These are phyloP conservation scores for Gardenia jasminoides DNA, from an alignment of 257 asterid genomes.

Conservation along the genomic window DNA sequence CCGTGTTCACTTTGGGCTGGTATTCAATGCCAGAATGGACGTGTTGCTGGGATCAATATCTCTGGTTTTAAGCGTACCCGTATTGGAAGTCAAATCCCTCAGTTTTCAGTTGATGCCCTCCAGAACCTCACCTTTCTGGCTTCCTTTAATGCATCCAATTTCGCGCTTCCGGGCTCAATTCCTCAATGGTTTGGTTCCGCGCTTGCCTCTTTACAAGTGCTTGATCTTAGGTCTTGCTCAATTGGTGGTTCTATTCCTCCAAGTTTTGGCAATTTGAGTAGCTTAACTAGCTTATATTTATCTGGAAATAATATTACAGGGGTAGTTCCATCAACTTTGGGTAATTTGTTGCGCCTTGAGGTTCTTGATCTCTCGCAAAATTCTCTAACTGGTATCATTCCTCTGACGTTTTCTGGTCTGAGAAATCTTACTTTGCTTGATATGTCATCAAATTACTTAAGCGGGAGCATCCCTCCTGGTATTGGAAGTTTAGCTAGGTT, in stretches of 20 bases:
- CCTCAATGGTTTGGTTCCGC: conserved; percentile 77
- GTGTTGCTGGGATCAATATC: conserved; percentile 65
- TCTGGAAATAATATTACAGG: conserved; percentile 66
- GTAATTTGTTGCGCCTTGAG: conserved; percentile 50
- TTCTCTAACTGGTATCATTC: conserved; percentile 56
- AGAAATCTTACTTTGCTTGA: conserved; percentile 60
- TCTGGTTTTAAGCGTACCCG: conserved; percentile 84
- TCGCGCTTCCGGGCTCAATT: conserved; percentile 62
- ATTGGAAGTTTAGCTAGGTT: conserved; percentile 59
- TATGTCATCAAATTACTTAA: conserved; percentile 63
- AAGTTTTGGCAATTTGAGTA: conserved; percentile 70
- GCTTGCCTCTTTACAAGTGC: conserved; percentile 59
- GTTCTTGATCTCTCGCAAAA: conserved; percentile 74
- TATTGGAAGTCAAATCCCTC: conserved; percentile 68
- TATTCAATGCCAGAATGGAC: conserved; percentile 61
- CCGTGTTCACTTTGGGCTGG: conserved; percentile 81
- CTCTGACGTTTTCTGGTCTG: conserved; percentile 35
- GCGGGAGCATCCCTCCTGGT: conserved; percentile 57
- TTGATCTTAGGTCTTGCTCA: conserved; percentile 83
- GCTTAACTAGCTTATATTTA: conserved; percentile 57
- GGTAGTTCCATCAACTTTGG: conserved; percentile 59
- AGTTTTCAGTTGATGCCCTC: conserved; percentile 70
- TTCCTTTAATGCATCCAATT: conserved; percentile 74
- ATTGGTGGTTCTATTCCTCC: conserved; percentile 57
- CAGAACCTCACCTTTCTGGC: conserved; percentile 62